Conservation (phyloP, 2,329 filamentous ascomycete genomes). For the Ampelomyces quisqualis region DNA sequence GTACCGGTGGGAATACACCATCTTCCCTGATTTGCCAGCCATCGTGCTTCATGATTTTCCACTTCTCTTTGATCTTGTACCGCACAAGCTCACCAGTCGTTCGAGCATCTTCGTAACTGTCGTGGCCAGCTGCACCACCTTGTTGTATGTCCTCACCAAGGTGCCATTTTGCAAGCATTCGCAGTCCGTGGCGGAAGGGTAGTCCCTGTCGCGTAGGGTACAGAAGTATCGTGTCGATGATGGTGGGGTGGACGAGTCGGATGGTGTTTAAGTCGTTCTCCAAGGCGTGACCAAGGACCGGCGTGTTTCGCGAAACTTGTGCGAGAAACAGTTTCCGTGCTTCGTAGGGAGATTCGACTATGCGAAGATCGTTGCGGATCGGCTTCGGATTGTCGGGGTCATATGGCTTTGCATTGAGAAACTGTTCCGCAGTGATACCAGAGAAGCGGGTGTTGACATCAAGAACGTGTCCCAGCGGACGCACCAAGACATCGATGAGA, state of each 20-base stretch:
- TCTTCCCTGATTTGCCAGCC: slow-evolving; percentile 61
- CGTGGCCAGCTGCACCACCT: slow-evolving; percentile 70
- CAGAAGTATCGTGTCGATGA: slow-evolving; percentile 83
- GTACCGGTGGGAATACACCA: slow-evolving; percentile 35
- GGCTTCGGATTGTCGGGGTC: slow-evolving; percentile 27
- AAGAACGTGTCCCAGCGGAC: slow-evolving; percentile 77
- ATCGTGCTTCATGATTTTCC: slow-evolving; percentile 63
- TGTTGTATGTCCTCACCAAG: slow-evolving; percentile 79
- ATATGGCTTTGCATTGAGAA: slow-evolving; percentile 60
- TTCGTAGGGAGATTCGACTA: slow-evolving; percentile 71
- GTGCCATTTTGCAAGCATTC: slow-evolving; percentile 67
- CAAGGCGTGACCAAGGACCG: slow-evolving; percentile 87
- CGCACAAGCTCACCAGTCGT: slow-evolving; percentile 85
- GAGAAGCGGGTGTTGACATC: slow-evolving; percentile 93
- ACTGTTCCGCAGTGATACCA: slow-evolving; percentile 77
- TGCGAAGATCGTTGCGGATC: slow-evolving; percentile 55
- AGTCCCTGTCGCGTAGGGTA: slow-evolving; percentile 77
- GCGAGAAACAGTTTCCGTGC: slow-evolving; percentile 78
- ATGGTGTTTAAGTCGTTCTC: slow-evolving; percentile 92
- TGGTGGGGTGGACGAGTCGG: slow-evolving; percentile 78
- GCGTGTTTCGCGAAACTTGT: slow-evolving; percentile 72
- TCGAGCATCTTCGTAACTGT: slow-evolving; percentile 87
- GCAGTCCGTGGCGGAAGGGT: slow-evolving; percentile 76
- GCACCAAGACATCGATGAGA: slow-evolving; percentile 81
- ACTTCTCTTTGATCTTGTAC: slow-evolving; percentile 67